Percentiles rank a stretch among this genome's conserved stretches.
Evolutionary conservation across 805 yeast genomes (phyloP).

Genomic region (Jamesozyma jinghongensis): DNA sequence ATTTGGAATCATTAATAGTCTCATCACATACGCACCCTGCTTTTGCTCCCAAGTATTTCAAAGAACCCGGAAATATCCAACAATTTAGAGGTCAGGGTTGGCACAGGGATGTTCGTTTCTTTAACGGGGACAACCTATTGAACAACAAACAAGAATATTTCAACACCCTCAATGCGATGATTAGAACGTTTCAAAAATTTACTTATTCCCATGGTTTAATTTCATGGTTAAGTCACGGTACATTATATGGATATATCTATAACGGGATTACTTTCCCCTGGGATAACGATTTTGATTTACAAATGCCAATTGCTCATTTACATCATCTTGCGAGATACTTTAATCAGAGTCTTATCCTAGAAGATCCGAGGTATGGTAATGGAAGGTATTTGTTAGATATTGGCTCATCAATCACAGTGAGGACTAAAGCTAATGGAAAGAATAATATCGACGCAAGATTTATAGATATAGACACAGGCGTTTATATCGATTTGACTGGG

Average conservation of each 20-base stretch:
- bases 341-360: slow-evolving; percentile 39
- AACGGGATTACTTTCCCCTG: slow-evolving; percentile 55
- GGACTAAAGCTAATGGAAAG: slow-evolving; percentile 48
- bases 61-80: slow-evolving; percentile 19
- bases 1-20: slow-evolving; percentile 30
- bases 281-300: slow-evolving; percentile 61
- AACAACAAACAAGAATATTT: slow-evolving; percentile 30
- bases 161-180: slow-evolving; percentile 34
- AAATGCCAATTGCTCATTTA: slow-evolving; percentile 44
- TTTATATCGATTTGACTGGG: slow-evolving; percentile 67
- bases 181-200: slow-evolving; percentile 46
- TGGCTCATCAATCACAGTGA: slow-evolving; percentile 43
- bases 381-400: slow-evolving; percentile 48
- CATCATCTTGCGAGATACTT: slow-evolving; percentile 35
- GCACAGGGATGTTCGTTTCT: slow-evolving; percentile 55
- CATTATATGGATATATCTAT: slow-evolving; percentile 56
- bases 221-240: slow-evolving; percentile 61
- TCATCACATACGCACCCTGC: slow-evolving; percentile 27
- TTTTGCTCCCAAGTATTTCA: slow-evolving; percentile 35
- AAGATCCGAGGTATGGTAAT: slow-evolving; percentile 41
- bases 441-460: slow-evolving; percentile 68
- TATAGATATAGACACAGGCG: slow-evolving; percentile 60
- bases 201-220: slow-evolving; percentile 37
- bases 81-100: slow-evolving; percentile 19
- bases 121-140: slow-evolving; percentile 37